Base-by-base conservation (phyloP, 805 yeast species). In the Zygotorulaspora sp. region DNA sequence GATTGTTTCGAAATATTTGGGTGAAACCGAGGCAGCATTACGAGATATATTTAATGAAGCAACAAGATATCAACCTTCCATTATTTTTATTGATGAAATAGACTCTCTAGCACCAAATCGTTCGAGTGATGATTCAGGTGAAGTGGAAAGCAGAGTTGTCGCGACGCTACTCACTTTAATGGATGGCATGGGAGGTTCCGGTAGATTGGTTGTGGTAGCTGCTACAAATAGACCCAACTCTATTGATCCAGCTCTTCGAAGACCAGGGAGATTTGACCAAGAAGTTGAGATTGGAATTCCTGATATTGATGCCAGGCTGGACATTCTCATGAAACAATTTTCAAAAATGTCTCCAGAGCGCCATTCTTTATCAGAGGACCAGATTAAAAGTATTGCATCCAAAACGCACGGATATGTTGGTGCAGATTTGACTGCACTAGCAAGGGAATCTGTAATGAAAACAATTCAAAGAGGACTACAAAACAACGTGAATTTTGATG, bases 351-450 rank as follows among this genome's bases (percentile, higher is more conserved):
- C 63, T 0, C 15, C 40, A 6, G 55, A 58, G 12, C 75, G 79
- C 13, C 80, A 78, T 50, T 63, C 62, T 0, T 58, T 90, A 25
- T 55, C 69, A 0, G 64, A 58, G 0, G 77, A 68, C 0, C 81
- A 84, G 25, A 72, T 89, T n/a, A 57, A 63, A n/a, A 52, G 50
- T 1, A 63, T 89, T 28, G 86, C 96, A 0, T 61, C 76, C 4
- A 81, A 77, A 53, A 89, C 97, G 0, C 98, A 92, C 62, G 98
- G 98, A 5, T 92, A 86, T 55, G 98, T 92, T 2, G 99, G 99
- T 32, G 96, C 97, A 0, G 99, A 92, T 64, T 62, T 92, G 32
- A 77, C 83, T 3, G 95, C 97, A 0, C 67, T 92, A 15, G 78
- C 89, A 44, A 69, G 97, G 34, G 98, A 92, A 55, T 75, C 94